phyloP scores from a whole-genome alignment of 495 filamentous ascomycete genomes.

The Podospora pseudocomata region DNA sequence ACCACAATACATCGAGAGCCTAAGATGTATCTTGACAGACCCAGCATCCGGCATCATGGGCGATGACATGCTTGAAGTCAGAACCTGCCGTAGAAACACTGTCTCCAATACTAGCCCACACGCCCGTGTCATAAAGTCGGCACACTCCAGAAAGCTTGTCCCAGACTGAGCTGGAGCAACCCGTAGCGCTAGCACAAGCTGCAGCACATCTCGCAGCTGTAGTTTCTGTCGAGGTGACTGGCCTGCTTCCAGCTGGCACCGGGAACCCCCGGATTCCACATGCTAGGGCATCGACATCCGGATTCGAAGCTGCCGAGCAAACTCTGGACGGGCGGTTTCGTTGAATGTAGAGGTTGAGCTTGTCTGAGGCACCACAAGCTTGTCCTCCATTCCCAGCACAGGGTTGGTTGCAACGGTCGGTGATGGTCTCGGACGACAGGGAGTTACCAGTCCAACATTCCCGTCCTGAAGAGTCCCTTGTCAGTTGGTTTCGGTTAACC shows the following conservation, averaged over 20 bases:
- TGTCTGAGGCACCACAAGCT: background rate
- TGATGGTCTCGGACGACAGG: background rate
- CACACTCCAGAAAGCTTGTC: background rate
- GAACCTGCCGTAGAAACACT: background rate
- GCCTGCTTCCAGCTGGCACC: background rate
- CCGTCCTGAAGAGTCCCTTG: background rate
- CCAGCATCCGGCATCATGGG: background rate
- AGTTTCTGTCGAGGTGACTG: background rate
- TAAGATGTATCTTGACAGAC: background rate
- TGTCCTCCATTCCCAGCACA: conserved; percentile 3
- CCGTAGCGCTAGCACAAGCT: background rate
- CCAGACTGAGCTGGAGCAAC: background rate
- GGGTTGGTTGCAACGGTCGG: background rate
- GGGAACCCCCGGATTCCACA: background rate
- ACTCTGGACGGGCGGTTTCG: background rate
- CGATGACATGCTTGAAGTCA: background rate
- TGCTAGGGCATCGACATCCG: background rate
- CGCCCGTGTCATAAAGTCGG: background rate
- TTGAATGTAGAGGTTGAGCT: background rate
- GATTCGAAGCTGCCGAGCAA: background rate
- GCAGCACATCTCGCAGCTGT: background rate
- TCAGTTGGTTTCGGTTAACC: background rate
- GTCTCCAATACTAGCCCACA: background rate
- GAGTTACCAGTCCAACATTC: conserved; percentile 6
- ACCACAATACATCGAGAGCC: too few relatives aligned